Percentiles rank a stretch among this genome's conserved stretches.
phyloP scores from a whole-genome alignment of 192 early-diverging fungal species.

The Spizellomyces sp. region DNA sequence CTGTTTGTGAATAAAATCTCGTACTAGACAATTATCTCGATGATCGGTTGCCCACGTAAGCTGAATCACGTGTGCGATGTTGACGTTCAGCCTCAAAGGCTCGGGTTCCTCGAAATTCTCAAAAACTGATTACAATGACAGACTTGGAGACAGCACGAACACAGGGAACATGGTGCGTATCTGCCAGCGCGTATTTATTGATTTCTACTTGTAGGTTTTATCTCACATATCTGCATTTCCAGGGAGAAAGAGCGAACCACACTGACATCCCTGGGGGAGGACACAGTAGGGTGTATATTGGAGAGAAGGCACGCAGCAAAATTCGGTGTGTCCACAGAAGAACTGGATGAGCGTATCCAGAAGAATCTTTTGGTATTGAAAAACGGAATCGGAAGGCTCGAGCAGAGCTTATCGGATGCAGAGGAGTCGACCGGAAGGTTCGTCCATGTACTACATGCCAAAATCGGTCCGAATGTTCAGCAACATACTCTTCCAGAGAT shows the following conservation, averaged over 20 bases:
- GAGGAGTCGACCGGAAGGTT: slow-evolving; percentile 58
- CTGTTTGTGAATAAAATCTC: too few species aligned
- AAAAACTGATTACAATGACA: too few species aligned
- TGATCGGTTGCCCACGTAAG: too few species aligned
- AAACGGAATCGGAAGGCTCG: slow-evolving; percentile 55
- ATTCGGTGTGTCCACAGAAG: slow-evolving; percentile 49
- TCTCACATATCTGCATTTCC: background rate
- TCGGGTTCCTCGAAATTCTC: too few species aligned
- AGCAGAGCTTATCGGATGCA: slow-evolving; percentile 54
- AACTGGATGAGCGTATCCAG: slow-evolving; percentile 56
- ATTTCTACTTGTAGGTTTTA: too few species aligned
- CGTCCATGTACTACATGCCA: background rate
- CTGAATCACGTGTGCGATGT: too few species aligned
- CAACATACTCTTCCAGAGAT: slow-evolving; percentile 26
- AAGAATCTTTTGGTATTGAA: slow-evolving; percentile 54
- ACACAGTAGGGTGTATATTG: slow-evolving; percentile 54
- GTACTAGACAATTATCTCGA: too few species aligned
- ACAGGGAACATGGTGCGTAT: too few species aligned
- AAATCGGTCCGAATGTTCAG: background rate
- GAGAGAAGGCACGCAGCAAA: slow-evolving; percentile 59
- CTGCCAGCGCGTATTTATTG: too few species aligned
- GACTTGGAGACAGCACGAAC: too few species aligned
- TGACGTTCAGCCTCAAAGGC: too few species aligned
- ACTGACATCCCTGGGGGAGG: slow-evolving; percentile 57
- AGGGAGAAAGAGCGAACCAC: slow-evolving; percentile 38